Evolutionary conservation across 176 grass and related monocot species (phyloP).

Genomic region (Chloris gayana): DNA sequence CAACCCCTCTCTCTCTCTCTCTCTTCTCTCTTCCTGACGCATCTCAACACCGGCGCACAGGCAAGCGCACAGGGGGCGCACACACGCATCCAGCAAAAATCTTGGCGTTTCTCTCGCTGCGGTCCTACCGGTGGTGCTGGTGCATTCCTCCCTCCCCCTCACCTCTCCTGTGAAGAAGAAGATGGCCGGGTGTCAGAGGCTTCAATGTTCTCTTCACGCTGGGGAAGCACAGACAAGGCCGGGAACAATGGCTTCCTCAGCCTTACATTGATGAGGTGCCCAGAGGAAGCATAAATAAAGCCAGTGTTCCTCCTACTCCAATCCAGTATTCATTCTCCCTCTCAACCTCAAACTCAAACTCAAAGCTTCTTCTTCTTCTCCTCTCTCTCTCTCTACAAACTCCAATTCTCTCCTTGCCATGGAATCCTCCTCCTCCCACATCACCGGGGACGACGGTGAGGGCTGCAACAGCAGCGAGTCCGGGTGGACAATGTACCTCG

Average conservation of each 20-base stretch:
- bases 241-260: conserved; percentile 49
- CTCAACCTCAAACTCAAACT: conserved; percentile 33
- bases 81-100: conserved; percentile 10
- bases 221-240: conserved; percentile 33
- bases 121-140: conserved; percentile 31
- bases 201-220: conserved; percentile 49
- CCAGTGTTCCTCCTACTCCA: not conserved
- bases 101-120: conserved; percentile 45
- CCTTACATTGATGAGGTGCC: conserved; percentile 50
- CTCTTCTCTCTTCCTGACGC: not conserved
- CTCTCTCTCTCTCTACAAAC: not conserved
- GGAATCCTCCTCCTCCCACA: conserved; percentile 63
- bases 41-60: conserved; percentile 9
- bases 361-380: not conserved
- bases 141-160: conserved; percentile 16
- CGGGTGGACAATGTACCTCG: conserved; percentile 93
- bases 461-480: conserved; percentile 85
- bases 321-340: conserved; percentile 18
- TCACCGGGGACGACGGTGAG: conserved; percentile 67
- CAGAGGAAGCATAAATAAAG: conserved; percentile 45
- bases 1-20: too few relatives aligned
- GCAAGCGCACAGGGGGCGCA: not conserved
- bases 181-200: conserved; percentile 52
- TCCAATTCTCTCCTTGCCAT: conserved; percentile 42
- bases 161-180: conserved; percentile 6